phyloP scores from a whole-genome alignment of 495 filamentous ascomycete species.

The Cetradonia linearis region DNA sequence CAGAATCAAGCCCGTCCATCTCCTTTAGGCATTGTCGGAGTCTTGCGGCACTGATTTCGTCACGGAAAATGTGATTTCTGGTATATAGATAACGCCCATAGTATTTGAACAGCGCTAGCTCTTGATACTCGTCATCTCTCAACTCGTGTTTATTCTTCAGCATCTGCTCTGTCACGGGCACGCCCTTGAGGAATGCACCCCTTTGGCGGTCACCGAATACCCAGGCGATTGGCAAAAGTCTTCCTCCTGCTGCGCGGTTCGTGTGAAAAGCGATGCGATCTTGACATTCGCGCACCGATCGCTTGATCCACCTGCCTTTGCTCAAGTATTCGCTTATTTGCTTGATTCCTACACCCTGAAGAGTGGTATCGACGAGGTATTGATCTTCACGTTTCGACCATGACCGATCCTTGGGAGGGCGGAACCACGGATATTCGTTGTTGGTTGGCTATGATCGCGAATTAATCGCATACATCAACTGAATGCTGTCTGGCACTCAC shows the following conservation, averaged over 20 bases:
- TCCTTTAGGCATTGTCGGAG: neutral
- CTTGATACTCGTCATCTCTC: neutral
- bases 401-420: neutral
- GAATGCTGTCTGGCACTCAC: neutral
- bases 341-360: neutral
- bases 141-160: neutral
- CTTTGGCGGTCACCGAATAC: neutral
- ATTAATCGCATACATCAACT: neutral
- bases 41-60: neutral
- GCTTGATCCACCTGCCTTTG: neutral
- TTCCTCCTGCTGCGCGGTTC: neutral
- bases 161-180: neutral
- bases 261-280: conserved; percentile 1
- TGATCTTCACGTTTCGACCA: conserved; percentile 13
- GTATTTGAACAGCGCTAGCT: conserved; percentile 1
- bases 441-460: neutral
- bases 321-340: neutral
- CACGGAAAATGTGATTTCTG: neutral
- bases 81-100: neutral
- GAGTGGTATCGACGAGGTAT: conserved; percentile 3
- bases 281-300: neutral
- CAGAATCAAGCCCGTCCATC: neutral
- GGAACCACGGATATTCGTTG: neutral
- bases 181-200: neutral
- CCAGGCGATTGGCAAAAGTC: neutral